phyloP scores from a whole-genome alignment of 805 yeast species.

The Candida michaelii region DNA sequence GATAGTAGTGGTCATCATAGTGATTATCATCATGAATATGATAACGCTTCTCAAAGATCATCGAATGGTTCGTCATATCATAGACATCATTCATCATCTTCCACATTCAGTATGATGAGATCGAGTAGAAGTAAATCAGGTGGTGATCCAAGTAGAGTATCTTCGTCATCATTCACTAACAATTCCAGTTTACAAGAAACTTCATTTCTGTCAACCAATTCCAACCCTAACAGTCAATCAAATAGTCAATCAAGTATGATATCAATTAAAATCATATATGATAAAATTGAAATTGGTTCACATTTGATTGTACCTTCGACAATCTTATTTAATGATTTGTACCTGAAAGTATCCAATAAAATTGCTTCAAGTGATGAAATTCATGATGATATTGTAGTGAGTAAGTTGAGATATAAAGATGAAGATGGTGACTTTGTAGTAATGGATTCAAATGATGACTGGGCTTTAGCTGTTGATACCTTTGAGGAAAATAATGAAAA shows the following conservation, averaged over 20 bases:
- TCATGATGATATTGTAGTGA: constrained; percentile 49
- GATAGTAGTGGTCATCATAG: constrained; percentile 33
- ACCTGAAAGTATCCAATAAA: constrained; percentile 57
- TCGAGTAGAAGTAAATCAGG: constrained; percentile 25
- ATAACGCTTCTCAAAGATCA: constrained; percentile 23
- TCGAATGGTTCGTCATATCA: constrained; percentile 26
- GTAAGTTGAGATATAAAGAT: constrained; percentile 76
- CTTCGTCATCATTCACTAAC: constrained; percentile 19
- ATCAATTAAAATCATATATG: constrained; percentile 33
- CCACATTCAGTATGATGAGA: constrained; percentile 46
- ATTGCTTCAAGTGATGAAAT: constrained; percentile 52
- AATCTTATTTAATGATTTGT: constrained; percentile 50
- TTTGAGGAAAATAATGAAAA: constrained; percentile 32
- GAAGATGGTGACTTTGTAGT: constrained; percentile 95
- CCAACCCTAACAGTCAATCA: constrained; percentile 6
- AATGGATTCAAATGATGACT: constrained; percentile 83
- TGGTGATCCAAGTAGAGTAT: constrained; percentile 20
- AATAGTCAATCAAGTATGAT: constrained; percentile 8
- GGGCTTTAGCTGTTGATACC: constrained; percentile 78
- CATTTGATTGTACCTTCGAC: constrained; percentile 26
- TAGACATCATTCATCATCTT: constrained; percentile 43
- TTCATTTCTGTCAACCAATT: constrained; percentile 16
- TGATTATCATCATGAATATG: constrained; percentile 13
- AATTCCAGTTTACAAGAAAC: constrained; percentile 16
- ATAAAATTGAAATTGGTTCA: constrained; percentile 29